Conservation (phyloP, 306 rosid genomes). For the Gillenia trifoliata region DNA sequence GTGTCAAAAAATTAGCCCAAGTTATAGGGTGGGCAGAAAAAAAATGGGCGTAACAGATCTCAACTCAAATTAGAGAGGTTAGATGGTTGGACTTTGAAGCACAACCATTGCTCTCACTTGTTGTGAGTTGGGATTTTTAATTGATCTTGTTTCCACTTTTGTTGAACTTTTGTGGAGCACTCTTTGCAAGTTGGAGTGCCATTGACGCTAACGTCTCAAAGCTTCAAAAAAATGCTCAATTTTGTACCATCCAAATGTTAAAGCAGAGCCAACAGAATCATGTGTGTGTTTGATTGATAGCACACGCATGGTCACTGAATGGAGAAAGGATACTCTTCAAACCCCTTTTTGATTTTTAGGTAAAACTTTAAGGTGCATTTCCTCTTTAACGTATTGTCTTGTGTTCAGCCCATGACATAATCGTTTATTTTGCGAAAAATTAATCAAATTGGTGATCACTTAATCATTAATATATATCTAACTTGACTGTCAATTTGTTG, state of each 20-base stretch:
- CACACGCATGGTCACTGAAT: constrained; percentile 14
- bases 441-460: not conserved
- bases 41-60: too few species aligned
- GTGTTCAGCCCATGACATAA: not conserved
- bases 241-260: not conserved
- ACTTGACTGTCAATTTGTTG: too few species aligned
- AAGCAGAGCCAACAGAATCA: constrained; percentile 19
- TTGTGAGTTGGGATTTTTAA: not conserved
- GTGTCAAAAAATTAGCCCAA: too few species aligned
- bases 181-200: not conserved
- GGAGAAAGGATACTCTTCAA: constrained; percentile 2
- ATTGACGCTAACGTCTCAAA: not conserved
- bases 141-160: not conserved
- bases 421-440: too few species aligned
- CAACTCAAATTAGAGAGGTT: too few species aligned
- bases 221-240: not conserved
- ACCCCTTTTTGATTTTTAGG: not conserved
- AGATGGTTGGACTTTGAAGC: constrained; percentile 2
- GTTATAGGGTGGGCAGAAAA: too few species aligned
- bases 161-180: not conserved
- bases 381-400: not conserved
- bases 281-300: constrained; percentile 6
- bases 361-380: not conserved
- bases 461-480: too few species aligned
- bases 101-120: not conserved